Evolutionary conservation across 345 rosid genomes (phyloP).

Genomic region (Odontarrhena argentea): DNA sequence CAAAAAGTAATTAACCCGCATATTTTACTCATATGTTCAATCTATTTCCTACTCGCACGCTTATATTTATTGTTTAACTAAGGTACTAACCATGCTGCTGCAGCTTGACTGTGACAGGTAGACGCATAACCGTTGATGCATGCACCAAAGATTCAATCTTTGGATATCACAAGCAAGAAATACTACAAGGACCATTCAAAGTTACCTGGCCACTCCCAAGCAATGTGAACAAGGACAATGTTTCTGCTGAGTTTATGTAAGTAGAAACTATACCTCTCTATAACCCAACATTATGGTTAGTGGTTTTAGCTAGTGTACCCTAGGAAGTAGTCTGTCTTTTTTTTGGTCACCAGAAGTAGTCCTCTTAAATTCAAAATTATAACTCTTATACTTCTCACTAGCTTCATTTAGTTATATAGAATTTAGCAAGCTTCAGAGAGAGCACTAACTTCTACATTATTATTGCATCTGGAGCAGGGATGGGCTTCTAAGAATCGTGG

Average conservation of each 20-base stretch:
- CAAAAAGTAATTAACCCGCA: constrained; percentile 46
- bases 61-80: constrained; percentile 4
- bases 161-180: constrained; percentile 59
- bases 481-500: constrained; percentile 58
- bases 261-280: constrained; percentile 30
- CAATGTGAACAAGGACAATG: constrained; percentile 56
- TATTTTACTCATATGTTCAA: constrained; percentile 1
- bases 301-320: too few relatives aligned
- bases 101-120: constrained; percentile 66
- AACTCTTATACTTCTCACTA: neutral
- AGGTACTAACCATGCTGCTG: constrained; percentile 16
- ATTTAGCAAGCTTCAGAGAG: neutral
- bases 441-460: constrained; percentile 13
- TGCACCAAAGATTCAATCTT: constrained; percentile 38
- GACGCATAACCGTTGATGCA: constrained; percentile 43
- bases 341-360: neutral
- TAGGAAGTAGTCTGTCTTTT: too few relatives aligned
- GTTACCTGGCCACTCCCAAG: constrained; percentile 71
- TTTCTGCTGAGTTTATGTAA: constrained; percentile 81
- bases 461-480: constrained; percentile 48
- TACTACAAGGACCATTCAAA: constrained; percentile 59
- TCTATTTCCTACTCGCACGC: constrained; percentile 10
- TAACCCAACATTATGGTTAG: neutral
- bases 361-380: constrained; percentile 17
- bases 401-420: neutral